These are phyloP conservation scores for Phialophora tarda DNA, from an alignment of 2,329 filamentous ascomycete species.

Conservation along the genomic window DNA sequence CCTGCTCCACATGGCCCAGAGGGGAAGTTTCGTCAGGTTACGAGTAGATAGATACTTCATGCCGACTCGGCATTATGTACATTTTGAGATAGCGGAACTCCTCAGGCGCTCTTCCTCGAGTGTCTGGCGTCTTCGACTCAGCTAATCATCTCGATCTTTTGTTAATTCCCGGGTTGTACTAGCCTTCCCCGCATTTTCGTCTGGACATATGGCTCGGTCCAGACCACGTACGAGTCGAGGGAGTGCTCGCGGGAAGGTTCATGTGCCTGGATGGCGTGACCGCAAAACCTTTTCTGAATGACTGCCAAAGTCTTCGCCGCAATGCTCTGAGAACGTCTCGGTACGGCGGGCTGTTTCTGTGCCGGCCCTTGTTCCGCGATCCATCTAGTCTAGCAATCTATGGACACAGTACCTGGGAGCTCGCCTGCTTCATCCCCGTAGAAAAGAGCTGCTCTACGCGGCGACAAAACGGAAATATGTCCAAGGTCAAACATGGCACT, in stretches of 20 bases:
- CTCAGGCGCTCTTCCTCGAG: neutral
- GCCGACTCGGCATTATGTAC: neutral
- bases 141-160: neutral
- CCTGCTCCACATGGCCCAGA: neutral
- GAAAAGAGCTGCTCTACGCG: constrained; percentile 2
- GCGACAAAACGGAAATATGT: neutral
- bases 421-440: neutral
- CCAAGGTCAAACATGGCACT: neutral
- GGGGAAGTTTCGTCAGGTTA: neutral
- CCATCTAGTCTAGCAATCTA: neutral
- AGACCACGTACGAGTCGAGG: neutral
- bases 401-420: neutral
- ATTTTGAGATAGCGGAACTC: neutral
- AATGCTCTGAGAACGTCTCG: neutral
- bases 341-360: neutral
- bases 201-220: neutral
- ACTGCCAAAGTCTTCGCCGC: neutral
- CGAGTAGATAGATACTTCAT: neutral
- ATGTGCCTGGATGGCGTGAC: neutral
- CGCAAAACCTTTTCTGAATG: neutral
- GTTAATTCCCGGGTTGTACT: neutral
- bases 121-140: neutral
- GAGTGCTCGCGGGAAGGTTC: neutral
- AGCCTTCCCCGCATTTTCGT: neutral
- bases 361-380: neutral